Base-by-base conservation (phyloP, 2,329 filamentous ascomycete species). In the Helminthosporium solani region DNA sequence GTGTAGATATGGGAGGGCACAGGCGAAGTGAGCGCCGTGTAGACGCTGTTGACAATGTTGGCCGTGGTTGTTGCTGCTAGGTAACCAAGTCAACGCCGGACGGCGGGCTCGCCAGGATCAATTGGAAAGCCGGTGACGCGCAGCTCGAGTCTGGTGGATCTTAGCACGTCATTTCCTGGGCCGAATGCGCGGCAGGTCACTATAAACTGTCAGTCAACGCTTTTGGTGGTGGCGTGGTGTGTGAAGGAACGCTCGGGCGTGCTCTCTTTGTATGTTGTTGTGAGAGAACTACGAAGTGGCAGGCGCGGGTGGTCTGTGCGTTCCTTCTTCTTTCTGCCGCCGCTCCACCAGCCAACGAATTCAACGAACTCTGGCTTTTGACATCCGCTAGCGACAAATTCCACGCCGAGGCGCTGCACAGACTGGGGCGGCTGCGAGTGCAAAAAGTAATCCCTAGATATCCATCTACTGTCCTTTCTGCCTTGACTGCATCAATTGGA, bases 61-160 rank as follows among this genome's bases (percentile, higher is more conserved):
- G 20, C 41, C 44, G 18, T 54, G 36, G 37, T 12, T 51, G 39
- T 51, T 53, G 63, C 66, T 63, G 59, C 59, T 65, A 64, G 59
- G 38, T 40, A 30, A 7, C 7, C 8, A 20, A 19, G 59, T 61
- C 54, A 46, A 67, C 61, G 60, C 58, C 58, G 58, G 52, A n/a
- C n/a, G 57, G 55, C 49, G 54, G 59, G 62, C 54, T 66, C 61
- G 64, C 67, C 66, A 68, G 67, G 67, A 62, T 56, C 48, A 66
- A 70, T 66, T 68, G 66, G 62, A 59, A 62, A 66, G 59, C 51
- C 50, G 44, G 33, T 45, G 52, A 38, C 47, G 55, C 52, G 45
- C 45, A 52, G 52, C 40, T 42, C 42, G 49, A 44, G 53, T 44
- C 25, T 35, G 42, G 50, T 46, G 28, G 44, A 33, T n/a, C 30